These are phyloP conservation scores for Chrysoporthe cubensis DNA, from an alignment of 2,329 filamentous ascomycete genomes.

Conservation along the genomic window DNA sequence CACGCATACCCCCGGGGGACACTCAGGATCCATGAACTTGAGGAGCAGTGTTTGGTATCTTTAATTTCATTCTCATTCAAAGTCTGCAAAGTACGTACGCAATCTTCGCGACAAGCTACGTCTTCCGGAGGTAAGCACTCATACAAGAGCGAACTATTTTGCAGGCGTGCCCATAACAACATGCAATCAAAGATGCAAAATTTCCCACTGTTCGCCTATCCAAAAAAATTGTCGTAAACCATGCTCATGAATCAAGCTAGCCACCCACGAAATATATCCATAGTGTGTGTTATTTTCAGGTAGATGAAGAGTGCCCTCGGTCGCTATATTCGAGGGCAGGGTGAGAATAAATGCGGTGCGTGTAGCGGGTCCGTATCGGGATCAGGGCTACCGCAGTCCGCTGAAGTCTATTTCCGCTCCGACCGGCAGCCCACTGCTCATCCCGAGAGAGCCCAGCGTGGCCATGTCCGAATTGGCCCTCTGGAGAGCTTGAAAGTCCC, in stretches of 20 bases:
- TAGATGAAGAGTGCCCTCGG: background rate
- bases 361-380: background rate
- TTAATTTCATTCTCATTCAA: slow-evolving; percentile 5
- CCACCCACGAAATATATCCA: background rate
- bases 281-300: background rate
- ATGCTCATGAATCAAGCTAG: background rate
- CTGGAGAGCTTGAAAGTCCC: slow-evolving; percentile 55
- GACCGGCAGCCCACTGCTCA: slow-evolving; percentile 37
- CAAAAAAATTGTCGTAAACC: background rate
- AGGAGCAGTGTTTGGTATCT: background rate
- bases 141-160: background rate
- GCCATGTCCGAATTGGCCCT: slow-evolving; percentile 47
- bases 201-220: background rate
- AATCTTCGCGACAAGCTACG: background rate
- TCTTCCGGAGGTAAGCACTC: background rate
- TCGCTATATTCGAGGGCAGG: background rate
- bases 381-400: slow-evolving; percentile 37
- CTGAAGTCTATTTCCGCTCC: slow-evolving; percentile 47
- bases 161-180: background rate
- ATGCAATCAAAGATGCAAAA: background rate
- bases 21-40: no score
- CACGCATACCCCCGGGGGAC: no score
- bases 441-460: slow-evolving; percentile 39
- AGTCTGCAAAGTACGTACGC: background rate
- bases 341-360: background rate